Evolutionary conservation across 129 eudicot species (phyloP).

Genomic region (Artemisia annua): DNA sequence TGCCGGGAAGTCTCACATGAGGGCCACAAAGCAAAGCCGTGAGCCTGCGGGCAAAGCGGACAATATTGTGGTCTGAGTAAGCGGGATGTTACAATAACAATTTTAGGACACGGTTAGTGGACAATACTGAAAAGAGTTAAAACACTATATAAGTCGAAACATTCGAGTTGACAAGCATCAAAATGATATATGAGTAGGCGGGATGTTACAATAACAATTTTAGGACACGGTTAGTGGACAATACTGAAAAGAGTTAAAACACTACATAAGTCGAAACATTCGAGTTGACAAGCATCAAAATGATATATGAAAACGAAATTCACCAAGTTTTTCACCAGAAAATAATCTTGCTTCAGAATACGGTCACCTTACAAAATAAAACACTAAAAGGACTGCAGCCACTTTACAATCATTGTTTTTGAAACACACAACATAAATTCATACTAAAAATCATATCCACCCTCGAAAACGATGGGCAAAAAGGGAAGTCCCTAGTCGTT

Average conservation of each 20-base stretch:
- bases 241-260: not conserved
- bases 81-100: too few species aligned
- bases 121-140: too few species aligned
- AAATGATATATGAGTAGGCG: not conserved
- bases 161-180: not conserved
- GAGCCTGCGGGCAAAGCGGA: too few species aligned
- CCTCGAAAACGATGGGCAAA: slow-evolving; percentile 1
- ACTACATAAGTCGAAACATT: not conserved
- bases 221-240: too few species aligned
- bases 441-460: slow-evolving; percentile 11
- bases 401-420: slow-evolving; percentile 9
- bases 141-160: not conserved
- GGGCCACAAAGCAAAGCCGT: too few species aligned
- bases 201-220: too few species aligned
- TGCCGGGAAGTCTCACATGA: too few species aligned
- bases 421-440: slow-evolving; percentile 18
- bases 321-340: not conserved
- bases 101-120: too few species aligned
- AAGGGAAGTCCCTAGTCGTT: slow-evolving; percentile 2
- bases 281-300: not conserved
- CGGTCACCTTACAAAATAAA: not conserved
- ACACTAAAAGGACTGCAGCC: slow-evolving; percentile 4
- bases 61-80: too few species aligned
- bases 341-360: not conserved
- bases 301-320: not conserved